Percentiles rank a stretch among this genome's conserved stretches.
Conservation (phyloP, 345 rosid genomes). For the Noccaea bulbosa region DNA sequence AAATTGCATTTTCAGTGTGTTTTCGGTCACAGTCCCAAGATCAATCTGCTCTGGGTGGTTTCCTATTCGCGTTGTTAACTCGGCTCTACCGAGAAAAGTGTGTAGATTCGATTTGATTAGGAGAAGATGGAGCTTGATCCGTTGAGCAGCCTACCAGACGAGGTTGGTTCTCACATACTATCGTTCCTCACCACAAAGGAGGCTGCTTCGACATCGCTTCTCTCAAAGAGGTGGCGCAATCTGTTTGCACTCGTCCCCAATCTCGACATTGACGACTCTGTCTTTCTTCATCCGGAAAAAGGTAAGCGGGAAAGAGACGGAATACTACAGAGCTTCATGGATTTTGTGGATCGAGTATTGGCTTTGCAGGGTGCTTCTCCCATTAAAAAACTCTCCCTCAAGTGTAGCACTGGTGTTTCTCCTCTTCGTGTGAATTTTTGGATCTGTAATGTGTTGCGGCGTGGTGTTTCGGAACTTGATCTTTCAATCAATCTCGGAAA, state of each 20-base stretch:
- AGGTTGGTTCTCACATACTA: too few species aligned
- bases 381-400: constrained; percentile 17
- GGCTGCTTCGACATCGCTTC: constrained; percentile 20
- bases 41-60: too few species aligned
- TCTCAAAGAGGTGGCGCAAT: constrained; percentile 25
- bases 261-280: constrained; percentile 27
- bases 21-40: background rate
- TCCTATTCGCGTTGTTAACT: too few species aligned
- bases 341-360: constrained; percentile 16
- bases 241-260: constrained; percentile 11
- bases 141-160: too few species aligned
- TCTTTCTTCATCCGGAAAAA: constrained; percentile 22
- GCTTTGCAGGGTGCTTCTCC: constrained; percentile 16
- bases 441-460: constrained; percentile 1
- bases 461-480: constrained; percentile 22
- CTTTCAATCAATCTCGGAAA: constrained; percentile 6
- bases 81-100: too few species aligned
- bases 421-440: background rate
- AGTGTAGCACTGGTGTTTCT: constrained; percentile 18
- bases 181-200: background rate
- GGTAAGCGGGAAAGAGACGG: constrained; percentile 7
- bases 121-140: too few species aligned
- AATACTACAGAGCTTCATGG: constrained; percentile 2
- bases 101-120: too few species aligned
- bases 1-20: background rate